Conservation (phyloP, 352 stramenopile species). For the Phytopythium montanum region DNA sequence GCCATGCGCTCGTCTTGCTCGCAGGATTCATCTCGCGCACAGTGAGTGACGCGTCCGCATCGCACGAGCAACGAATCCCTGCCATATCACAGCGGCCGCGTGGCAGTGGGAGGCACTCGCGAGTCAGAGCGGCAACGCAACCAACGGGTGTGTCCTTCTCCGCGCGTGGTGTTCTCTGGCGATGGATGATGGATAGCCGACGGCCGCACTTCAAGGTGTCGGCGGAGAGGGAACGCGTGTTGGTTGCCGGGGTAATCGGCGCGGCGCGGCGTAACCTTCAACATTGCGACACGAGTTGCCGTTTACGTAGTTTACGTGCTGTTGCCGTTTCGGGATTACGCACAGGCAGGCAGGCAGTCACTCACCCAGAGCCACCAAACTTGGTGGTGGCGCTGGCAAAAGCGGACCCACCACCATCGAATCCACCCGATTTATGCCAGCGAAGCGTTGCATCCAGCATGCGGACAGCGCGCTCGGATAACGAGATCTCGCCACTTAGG, state of each 20-base stretch:
- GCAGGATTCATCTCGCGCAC: background rate
- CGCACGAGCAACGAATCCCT: background rate
- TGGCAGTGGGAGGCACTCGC: background rate
- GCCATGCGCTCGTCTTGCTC: background rate
- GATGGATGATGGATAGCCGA: no score
- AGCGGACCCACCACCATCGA: no score
- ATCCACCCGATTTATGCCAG: no score
- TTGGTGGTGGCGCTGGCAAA: no score
- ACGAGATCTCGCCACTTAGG: background rate
- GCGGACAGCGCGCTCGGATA: background rate
- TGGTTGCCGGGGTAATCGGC: no score
- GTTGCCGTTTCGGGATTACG: background rate
- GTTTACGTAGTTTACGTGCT: background rate
- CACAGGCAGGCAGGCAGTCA: background rate
- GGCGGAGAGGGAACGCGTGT: no score
- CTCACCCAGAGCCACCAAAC: no score
- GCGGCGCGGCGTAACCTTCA: background rate
- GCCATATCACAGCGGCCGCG: background rate
- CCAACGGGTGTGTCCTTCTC: background rate
- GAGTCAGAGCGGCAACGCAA: background rate
- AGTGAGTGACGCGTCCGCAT: no score
- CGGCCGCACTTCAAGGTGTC: background rate
- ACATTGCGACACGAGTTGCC: background rate
- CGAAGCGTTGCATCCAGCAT: no score
- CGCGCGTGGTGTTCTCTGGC: background rate